Evolutionary conservation across 1,284 basidiomycete genomes (phyloP), one percentile per base, ranked within the genome.

Genomic region (Melanopsichium pennsylvanicum): DNA sequence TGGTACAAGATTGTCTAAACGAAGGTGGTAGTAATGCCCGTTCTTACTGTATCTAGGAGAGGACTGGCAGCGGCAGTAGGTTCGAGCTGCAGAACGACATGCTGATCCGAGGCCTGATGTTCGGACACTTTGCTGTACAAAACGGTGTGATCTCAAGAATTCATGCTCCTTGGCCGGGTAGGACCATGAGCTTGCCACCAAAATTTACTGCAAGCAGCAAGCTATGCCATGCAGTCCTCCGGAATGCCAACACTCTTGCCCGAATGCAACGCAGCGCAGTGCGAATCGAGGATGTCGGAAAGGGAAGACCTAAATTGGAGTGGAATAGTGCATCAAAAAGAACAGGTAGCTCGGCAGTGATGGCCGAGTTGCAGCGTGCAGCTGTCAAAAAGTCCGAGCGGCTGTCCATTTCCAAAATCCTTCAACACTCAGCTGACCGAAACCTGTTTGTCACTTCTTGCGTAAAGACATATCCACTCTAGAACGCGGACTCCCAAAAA

Each of bases 301-400:
- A n/a, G n/a, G n/a, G n/a, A n/a, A n/a, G n/a, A n/a, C n/a, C n/a
- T n/a, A n/a, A n/a, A n/a, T n/a, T n/a, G n/a, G 27, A 55, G 34
- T 46, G 43, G 7, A 13, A 39, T 31, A 6, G 43, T 41, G 51
- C 51, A 22, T 22, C 32, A 31, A 13, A 29, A 19, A 31, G 34
- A 33, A n/a, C n/a, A n/a, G n/a, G 41, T 45, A 42, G 59, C 59
- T 62, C 59, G 59, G 59, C 59, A 62, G 43, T 46, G 47, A 62
- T 61, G 59, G 33, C 59, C 59, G 59, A 62, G 59, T 50, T 62
- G 59, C 59, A 62, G 46, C 38, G 35, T 37, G 59, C 59, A 62
- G 47, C 59, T 62, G 59, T 62, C 59, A 62, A 60, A 56, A 42
- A 38, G 33, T n/a, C 59, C 59, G 59, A 62, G 52, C 37, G 29